phyloP scores from a whole-genome alignment of 1,139 yeast species.

The Blastobotrys serpentis region DNA sequence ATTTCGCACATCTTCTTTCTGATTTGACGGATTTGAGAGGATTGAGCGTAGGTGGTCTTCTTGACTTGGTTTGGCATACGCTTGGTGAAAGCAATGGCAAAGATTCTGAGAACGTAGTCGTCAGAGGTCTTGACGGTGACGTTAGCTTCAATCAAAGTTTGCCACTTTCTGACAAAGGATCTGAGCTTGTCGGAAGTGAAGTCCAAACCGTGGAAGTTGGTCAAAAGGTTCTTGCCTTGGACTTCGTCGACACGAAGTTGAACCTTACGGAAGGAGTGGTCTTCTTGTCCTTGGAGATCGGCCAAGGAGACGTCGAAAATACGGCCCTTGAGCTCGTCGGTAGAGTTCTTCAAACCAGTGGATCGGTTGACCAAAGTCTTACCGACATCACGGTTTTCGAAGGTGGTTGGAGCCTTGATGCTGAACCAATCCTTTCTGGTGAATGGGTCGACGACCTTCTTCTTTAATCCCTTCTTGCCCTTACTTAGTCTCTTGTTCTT shows the following conservation, averaged over 20 bases:
- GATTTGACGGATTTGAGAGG: slow-evolving; percentile 81
- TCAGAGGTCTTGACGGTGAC: slow-evolving; percentile 90
- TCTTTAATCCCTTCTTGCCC: slow-evolving; percentile 95
- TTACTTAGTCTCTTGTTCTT: slow-evolving; percentile 95
- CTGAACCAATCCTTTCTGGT: slow-evolving; percentile 94
- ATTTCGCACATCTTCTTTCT: slow-evolving; percentile 87
- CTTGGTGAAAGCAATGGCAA: slow-evolving; percentile 91
- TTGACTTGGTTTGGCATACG: slow-evolving; percentile 85
- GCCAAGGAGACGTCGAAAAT: slow-evolving; percentile 84
- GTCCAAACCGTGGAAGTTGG: slow-evolving; percentile 95
- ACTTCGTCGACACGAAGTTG: slow-evolving; percentile 90
- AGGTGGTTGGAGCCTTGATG: slow-evolving; percentile 93
- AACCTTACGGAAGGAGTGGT: slow-evolving; percentile 86
- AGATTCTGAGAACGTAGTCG: slow-evolving; percentile 84
- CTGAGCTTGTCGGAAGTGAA: slow-evolving; percentile 88
- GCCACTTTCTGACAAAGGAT: slow-evolving; percentile 93
- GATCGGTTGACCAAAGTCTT: slow-evolving; percentile 92
- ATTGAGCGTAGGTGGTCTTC: slow-evolving; percentile 89
- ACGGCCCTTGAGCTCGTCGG: slow-evolving; percentile 85
- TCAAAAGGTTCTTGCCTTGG: slow-evolving; percentile 87
- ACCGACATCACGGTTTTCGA: slow-evolving; percentile 91
- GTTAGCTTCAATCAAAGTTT: slow-evolving; percentile 85
- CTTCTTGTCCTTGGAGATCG: slow-evolving; percentile 90
- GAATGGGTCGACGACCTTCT: slow-evolving; percentile 95
- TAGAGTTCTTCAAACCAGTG: slow-evolving; percentile 88